Percentiles rank a stretch among this genome's conserved stretches.
phyloP scores from a whole-genome alignment of 1,139 yeast genomes.

The Pichiaceae sp. region DNA sequence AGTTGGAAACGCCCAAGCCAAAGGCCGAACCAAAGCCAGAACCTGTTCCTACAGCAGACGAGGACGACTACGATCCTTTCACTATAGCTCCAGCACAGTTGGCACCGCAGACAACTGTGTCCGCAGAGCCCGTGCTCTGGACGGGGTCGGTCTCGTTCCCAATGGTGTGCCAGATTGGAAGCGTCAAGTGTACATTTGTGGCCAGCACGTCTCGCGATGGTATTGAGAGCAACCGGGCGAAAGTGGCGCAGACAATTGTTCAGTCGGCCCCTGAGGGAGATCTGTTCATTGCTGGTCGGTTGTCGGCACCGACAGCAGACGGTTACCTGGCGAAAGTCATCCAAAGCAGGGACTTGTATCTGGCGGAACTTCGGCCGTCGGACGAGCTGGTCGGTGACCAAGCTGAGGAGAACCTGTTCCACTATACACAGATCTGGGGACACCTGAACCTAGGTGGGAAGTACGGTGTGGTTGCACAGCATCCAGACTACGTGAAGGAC shows the following conservation, averaged over 20 bases:
- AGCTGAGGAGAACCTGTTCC: constrained; percentile 19
- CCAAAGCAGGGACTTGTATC: constrained; percentile 40
- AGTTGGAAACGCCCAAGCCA: background rate
- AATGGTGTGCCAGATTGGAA: constrained; percentile 3
- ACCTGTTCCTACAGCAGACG: background rate
- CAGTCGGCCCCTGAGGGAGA: constrained; percentile 1
- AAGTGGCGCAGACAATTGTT: background rate
- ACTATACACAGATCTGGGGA: constrained; percentile 41
- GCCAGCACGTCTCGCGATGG: background rate
- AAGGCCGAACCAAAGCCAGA: background rate
- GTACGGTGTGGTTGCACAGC: constrained; percentile 50
- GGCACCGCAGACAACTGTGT: background rate
- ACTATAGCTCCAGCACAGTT: constrained; percentile 8
- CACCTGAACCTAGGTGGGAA: constrained; percentile 24
- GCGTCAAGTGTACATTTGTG: background rate
- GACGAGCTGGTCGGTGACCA: constrained; percentile 11
- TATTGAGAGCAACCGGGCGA: background rate
- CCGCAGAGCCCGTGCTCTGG: constrained; percentile 10
- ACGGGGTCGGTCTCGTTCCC: constrained; percentile 14
- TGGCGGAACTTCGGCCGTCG: constrained; percentile 33
- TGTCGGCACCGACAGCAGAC: constrained; percentile 46
- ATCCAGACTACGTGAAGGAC: constrained; percentile 50
- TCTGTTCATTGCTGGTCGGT: constrained; percentile 55
- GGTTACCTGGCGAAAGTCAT: constrained; percentile 45
- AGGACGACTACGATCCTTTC: constrained; percentile 11